Percentiles rank a stretch among this genome's conserved stretches.
phyloP scores from a whole-genome alignment of 352 stramenopile species.

The Pythium monospermum region DNA sequence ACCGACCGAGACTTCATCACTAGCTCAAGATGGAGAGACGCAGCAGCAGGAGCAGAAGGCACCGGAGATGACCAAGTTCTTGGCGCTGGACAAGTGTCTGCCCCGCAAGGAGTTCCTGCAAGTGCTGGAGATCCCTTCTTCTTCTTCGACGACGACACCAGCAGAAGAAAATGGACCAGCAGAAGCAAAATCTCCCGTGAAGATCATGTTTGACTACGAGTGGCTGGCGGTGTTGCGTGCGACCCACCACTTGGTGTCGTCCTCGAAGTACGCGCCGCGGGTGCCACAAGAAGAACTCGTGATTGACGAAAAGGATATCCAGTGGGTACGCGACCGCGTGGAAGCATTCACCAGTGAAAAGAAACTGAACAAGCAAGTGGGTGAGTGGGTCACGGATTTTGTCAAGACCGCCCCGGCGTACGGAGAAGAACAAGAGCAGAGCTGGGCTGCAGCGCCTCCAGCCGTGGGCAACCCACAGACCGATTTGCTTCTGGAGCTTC shows the following conservation, averaged over 20 bases:
- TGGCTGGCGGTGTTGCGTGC: constrained; percentile 93
- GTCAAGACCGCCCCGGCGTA: constrained; percentile 66
- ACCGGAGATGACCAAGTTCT: constrained; percentile 84
- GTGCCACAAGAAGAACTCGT: constrained; percentile 70
- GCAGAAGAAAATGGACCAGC: neutral
- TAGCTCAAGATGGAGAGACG: neutral
- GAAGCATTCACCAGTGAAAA: constrained; percentile 51
- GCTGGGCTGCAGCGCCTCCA: constrained; percentile 3
- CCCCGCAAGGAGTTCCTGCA: constrained; percentile 94
- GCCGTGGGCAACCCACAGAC: constrained; percentile 94
- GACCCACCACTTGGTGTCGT: constrained; percentile 87
- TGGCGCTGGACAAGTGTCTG: constrained; percentile 99
- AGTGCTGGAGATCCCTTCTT: constrained; percentile 85
- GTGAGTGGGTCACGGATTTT: constrained; percentile 79
- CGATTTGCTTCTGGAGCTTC: constrained; percentile 88
- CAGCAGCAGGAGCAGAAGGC: neutral
- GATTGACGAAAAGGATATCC: constrained; percentile 75
- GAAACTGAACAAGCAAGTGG: constrained; percentile 36
- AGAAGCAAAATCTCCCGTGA: constrained; percentile 23
- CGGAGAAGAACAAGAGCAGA: constrained; percentile 32
- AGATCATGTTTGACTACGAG: constrained; percentile 91
- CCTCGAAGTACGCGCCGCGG: constrained; percentile 49
- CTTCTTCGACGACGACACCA: no score
- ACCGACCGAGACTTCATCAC: no score
- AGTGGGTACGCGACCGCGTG: constrained; percentile 56